Base-by-base conservation (phyloP, 139 green algal genomes). In the Chlamydomonas urium region DNA sequence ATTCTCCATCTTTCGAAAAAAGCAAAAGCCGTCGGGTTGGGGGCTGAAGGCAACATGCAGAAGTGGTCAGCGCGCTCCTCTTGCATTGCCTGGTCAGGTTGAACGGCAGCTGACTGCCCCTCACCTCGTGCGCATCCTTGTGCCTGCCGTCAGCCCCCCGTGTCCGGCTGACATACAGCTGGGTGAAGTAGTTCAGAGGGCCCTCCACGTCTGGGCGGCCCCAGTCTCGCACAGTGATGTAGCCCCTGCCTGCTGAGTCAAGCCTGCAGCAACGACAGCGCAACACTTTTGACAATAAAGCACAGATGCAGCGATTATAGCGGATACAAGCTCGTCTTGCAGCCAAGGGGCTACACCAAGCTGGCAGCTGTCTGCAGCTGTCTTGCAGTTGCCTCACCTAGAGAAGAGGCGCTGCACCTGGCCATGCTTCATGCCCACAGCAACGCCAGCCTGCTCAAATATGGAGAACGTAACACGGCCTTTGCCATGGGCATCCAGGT, bases 381-480 rank as follows among this genome's bases (percentile, higher is more conserved):
- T 63, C 10, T 33, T 63, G 10, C 24, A 14, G 24, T 21, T 34
- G 53, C 6, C 59, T 67, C 33, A 67, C 59, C 8, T 47, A 24
- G 4, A 23, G 59, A 48, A 67, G 5, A 67, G 59, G 21, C 28
- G 24, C 28, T 67, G 37, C 4, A 19, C 23, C 59, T 67, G 59
- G 19, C 38, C 59, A 14, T 47, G 6, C 8, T 29, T 6, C 59
- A 67, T 38, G 6, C 59, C 59, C 8, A 45, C 14, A n/a, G 21
- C 4, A 14, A 67, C 4, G 5, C 19, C 59, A 26, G 59, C 59
- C 14, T 67, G 19, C 31, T 67, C 59, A 67, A 67, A 67, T 29
- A 45, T 47, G 8, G 59, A 67, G 59, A 42, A 67, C 8, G 59
- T 67, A 6, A 67, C 31, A 45, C 59, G 59, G 33, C 59, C 59